Base-by-base conservation (phyloP, 2,329 filamentous ascomycete species). In the Stachybotrys elegans region DNA sequence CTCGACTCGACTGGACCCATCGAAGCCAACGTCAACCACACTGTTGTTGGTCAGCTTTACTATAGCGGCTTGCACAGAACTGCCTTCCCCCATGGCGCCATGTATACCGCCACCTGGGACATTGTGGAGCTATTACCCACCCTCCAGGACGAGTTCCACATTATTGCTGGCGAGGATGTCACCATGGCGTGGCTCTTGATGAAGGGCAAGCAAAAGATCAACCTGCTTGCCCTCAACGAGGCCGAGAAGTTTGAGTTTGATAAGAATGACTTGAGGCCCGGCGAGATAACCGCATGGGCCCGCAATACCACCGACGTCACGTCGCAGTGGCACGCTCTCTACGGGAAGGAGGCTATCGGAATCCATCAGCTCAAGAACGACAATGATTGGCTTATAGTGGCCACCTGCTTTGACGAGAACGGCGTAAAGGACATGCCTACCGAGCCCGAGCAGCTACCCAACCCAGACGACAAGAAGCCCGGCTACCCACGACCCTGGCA, bases 21-120 rank as follows among this genome's bases (percentile, higher is more conserved):
- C 5, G 41, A 41, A 23, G 50, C 51, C 1, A 53, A 47, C 0
- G 50, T 59, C 7, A 38, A 52, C 3, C 48, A 47, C 11, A 63
- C 60, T 5, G 49, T 60, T 7, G 57, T 63, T 13, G 60, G 53
- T 6, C 53, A 61, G 47, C 50, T 58, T 9, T 63, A 55, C 45
- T 58, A 57, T 19, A 56, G 53, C 14, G 43, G 29, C 14, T 29
- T 9, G 9, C 25, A 29, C 25, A 29, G 14, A 14, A 29, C 9
- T 14, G 8, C 25, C 9, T 29, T 29, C 25, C 58, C 60, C 1
- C 59, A 62, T 23, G 60, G 60, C 5, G 52, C 59, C 20, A 60
- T 64, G 52, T 63, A 63, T 49, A 62, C 61, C 17, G 45, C 56
- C 5, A 61, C 59, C 6, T 62, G 60, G 59, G 61, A 63, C 40